Percentiles rank a stretch among this genome's conserved stretches.
Conservation (phyloP, 2,329 filamentous ascomycete genomes). For the Aspergillus floridensis region DNA sequence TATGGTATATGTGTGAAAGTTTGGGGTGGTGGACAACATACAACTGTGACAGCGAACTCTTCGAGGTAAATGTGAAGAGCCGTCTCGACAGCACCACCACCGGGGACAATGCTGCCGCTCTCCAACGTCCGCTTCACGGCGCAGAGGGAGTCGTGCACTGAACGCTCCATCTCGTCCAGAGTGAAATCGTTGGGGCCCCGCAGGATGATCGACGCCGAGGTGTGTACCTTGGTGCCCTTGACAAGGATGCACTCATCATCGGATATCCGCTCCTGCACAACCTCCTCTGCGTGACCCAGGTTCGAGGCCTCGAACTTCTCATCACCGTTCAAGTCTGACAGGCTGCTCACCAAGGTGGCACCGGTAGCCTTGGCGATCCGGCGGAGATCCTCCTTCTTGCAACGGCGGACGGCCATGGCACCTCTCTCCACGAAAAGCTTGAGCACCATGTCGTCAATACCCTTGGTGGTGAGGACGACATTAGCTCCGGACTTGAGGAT, state of each 20-base stretch:
- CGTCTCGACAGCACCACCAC: constrained; percentile 96
- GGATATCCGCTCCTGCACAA: constrained; percentile 96
- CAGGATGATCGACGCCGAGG: constrained; percentile 91
- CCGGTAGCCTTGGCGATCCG: constrained; percentile 95
- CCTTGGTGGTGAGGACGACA: constrained; percentile 94
- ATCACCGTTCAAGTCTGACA: constrained; percentile 96
- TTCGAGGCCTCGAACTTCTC: constrained; percentile 92
- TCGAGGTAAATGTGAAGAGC: constrained; percentile 98
- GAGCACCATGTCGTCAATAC: constrained; percentile 91
- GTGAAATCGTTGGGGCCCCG: constrained; percentile 94
- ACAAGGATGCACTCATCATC: constrained; percentile 98
- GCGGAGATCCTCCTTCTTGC: constrained; percentile 97
- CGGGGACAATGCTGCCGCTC: constrained; percentile 93
- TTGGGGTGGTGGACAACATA: constrained; percentile 39
- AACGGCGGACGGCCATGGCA: constrained; percentile 91
- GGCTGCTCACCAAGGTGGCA: constrained; percentile 84
- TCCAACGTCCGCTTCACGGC: constrained; percentile 97
- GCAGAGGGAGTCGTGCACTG: constrained; percentile 92
- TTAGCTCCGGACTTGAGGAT: constrained; percentile 97
- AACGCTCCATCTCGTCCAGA: constrained; percentile 98
- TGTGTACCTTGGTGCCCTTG: constrained; percentile 92
- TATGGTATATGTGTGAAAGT: neutral
- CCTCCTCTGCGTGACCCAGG: constrained; percentile 88
- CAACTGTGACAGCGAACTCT: constrained; percentile 96
- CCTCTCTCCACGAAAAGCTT: constrained; percentile 94